A percentile compares a stretch with the other conserved stretches of the same genome.
These are phyloP conservation scores for Trypanosoma cruzi DNA, from an alignment of 208 protist genomes.

Conservation along the genomic window DNA sequence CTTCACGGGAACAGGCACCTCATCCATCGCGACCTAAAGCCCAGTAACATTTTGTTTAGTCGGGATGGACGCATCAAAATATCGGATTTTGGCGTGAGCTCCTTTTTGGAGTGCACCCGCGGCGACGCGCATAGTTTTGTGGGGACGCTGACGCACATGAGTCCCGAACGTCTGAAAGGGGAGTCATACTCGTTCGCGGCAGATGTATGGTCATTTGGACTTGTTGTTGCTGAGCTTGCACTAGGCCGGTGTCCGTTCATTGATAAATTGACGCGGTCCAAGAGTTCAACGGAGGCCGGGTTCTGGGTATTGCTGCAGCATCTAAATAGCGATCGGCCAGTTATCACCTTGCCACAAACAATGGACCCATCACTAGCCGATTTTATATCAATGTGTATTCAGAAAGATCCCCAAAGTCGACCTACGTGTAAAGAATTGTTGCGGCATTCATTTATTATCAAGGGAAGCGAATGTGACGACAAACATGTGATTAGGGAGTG, in stretches of 20 bases:
- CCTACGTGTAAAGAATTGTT: slow-evolving; percentile 72
- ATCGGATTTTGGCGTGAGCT: slow-evolving; percentile 95
- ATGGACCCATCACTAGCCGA: slow-evolving; percentile 54
- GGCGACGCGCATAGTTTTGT: slow-evolving; percentile 90
- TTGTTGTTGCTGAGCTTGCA: slow-evolving; percentile 91
- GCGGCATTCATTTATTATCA: slow-evolving; percentile 67
- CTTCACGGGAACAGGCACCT: slow-evolving; percentile 88
- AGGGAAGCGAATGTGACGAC: slow-evolving; percentile 23
- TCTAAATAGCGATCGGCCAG: slow-evolving; percentile 55
- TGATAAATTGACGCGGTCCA: slow-evolving; percentile 36
- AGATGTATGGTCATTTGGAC: slow-evolving; percentile 94
- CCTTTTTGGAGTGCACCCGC: slow-evolving; percentile 84
- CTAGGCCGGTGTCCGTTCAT: slow-evolving; percentile 85
- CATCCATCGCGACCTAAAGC: slow-evolving; percentile 98
- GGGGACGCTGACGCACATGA: slow-evolving; percentile 95
- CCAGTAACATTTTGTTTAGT: slow-evolving; percentile 97
- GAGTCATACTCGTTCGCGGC: slow-evolving; percentile 89
- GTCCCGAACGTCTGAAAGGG: slow-evolving; percentile 90
- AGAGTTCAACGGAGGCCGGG: slow-evolving; percentile 63
- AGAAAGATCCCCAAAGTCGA: slow-evolving; percentile 56
- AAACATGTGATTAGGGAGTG: slow-evolving; percentile 31
- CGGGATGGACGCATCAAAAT: slow-evolving; percentile 83
- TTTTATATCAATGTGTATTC: slow-evolving; percentile 77
- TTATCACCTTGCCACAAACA: slow-evolving; percentile 52
- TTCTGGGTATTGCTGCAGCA: slow-evolving; percentile 91